Conservation (phyloP, 768 basidiomycete genomes). For the Leucocoprinus leucothites region DNA sequence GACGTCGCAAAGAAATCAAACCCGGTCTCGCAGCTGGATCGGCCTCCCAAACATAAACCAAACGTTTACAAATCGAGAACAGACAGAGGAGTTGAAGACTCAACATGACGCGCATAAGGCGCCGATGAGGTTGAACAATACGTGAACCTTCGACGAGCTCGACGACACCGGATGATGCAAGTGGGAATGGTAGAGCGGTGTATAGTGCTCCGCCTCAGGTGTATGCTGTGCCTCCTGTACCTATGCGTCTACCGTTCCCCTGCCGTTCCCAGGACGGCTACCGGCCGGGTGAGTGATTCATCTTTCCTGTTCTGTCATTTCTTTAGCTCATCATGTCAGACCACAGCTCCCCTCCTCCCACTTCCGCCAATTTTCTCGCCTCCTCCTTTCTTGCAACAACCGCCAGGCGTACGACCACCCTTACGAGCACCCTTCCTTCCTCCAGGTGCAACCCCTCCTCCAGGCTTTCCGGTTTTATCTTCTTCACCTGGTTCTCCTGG, state of each 20-base stretch:
- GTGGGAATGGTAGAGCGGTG: conserved; percentile 38
- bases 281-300: too few relatives aligned
- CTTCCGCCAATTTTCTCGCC: conserved; percentile 26
- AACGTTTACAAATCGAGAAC: conserved; percentile 81
- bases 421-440: conserved; percentile 23
- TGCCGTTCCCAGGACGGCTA: too few relatives aligned
- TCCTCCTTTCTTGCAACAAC: conserved; percentile 39
- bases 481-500: conserved; percentile 16
- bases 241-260: conserved; percentile 11
- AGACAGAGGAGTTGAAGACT: conserved; percentile 73
- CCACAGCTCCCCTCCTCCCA: too few relatives aligned
- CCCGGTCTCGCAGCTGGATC: conserved; percentile 80
- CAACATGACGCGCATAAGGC: conserved; percentile 89
- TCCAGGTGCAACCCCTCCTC: conserved; percentile 17
- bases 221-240: conserved; percentile 51
- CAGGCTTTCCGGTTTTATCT: conserved; percentile 12
- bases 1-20: conserved; percentile 92
- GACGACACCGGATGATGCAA: neutral
- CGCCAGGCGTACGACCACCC: too few relatives aligned
- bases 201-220: conserved; percentile 75
- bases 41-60: conserved; percentile 77
- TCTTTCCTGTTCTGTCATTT: too few relatives aligned
- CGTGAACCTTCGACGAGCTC: conserved; percentile 14
- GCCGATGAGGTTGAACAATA: conserved; percentile 64
- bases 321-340: too few relatives aligned